Base-by-base conservation (phyloP, 805 yeast species). In the Yamadazyma akitaensis region DNA sequence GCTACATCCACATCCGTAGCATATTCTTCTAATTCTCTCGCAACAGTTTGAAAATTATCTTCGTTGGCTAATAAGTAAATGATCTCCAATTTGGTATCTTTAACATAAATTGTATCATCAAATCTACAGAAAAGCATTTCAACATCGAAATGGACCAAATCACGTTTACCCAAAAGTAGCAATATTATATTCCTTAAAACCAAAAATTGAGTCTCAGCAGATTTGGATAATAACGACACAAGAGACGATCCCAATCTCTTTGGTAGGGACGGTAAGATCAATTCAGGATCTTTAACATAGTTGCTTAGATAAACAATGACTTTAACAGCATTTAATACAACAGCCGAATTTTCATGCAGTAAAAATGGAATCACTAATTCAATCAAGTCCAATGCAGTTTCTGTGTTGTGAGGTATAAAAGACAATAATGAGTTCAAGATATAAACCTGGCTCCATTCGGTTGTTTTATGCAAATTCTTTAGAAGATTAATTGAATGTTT, bases 21-120 rank as follows among this genome's bases (percentile, higher is more conserved):
- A 63, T 91, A 91, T 56, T 86, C 96, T 51, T 82, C 85, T 43
- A 91, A 64, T 60, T 91, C 98, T 14, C 79, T 67, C 39, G 91
- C 67, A 0, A 92, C 88, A 33, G 73, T 65, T 5, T 69, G 72
- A 39, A 85, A 71, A 55, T 86, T 87, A 9, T 62, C 53, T 44
- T 80, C 82, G 57, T 81, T 77, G 1, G 97, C 95, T 40, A 92
- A 68, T 32, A 88, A 69, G 55, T 86, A 88, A 18, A 92, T 81
- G 48, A 94, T 85, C 60, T 92, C 97, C 38, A 92, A 70, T 59
- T 92, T 92, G 5, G 97, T 87, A 56, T 89, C 92, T 62, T 90
- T 88, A 59, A 92, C 82, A 61, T 88, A 92, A 18, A 87, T 80
- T 1, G 96, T 94, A 61, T 91, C 97, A 61, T 86, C 85, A 56